Evolutionary conservation across 2,329 filamentous ascomycete genomes (phyloP), one percentile per base, ranked within the genome.

Genomic region (Alternaria arbusti): DNA sequence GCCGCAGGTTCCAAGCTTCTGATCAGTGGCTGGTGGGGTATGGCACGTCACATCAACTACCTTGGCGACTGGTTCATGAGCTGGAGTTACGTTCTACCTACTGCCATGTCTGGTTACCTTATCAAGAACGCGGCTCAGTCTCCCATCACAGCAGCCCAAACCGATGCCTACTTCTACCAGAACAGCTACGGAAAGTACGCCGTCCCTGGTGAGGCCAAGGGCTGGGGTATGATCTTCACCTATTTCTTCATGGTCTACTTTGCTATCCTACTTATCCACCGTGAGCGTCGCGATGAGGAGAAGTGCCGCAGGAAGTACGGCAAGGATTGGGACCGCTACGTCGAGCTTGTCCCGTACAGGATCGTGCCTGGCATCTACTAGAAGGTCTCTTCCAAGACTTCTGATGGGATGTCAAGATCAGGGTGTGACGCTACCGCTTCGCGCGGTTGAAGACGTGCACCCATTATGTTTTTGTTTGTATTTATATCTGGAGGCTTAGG

Each of bases 181-280:
- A 86, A 88, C 79, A 77, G 81, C 7, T 87, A 89, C 64, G 87
- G 88, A 25, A 86, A 87, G 12, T 87, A 90, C 71, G 86, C 94
- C 2, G 84, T 93, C 13, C 90, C 89, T 58, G 91, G 90, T 36
- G 88, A 89, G 25, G 90, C 92, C 30, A 88, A 87, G 71, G 94
- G 93, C 22, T 97, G 91, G 88, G 94, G 91, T 50, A 94, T 94
- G 81, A 83, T 94, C 49, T 88, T 97, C 70, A 97, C 94, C 0
- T 98, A 97, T 84, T 97, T 97, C 78, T 98, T 96, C 82, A 86
- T 97, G 71, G 74, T 97, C 8, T 98, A 97, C 84, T 97, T 98
- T 82, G 94, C 90, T 4, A 83, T 97, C 12, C 82, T 98, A 66
- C 85, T 98, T 11, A 84, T 97, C 57, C 95, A 97, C 78, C 91